Base-by-base conservation (phyloP, 164 flowering plant genomes). In the Brasenia schreberi region DNA sequence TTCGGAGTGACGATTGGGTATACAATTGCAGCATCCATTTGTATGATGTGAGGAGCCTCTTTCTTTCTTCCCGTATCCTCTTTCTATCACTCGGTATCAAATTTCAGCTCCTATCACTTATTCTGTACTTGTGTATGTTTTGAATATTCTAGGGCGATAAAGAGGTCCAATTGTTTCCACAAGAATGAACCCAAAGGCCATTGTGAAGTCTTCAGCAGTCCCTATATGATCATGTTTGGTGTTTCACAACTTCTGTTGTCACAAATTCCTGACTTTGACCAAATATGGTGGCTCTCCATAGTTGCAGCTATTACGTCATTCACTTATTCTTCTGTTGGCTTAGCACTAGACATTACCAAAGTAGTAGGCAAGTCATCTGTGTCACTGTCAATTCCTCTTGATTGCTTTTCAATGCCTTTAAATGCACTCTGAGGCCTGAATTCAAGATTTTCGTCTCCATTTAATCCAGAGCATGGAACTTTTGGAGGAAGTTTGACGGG, bases 261-360 rank as follows among this genome's bases (percentile, higher is more conserved):
- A 19, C 96, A 89, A 68, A 87, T 89, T 61, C 96, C 89, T 39
- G 89, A 85, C 66, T 89, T 89, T 68, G 84, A 84, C 82, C 87
- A 83, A 71, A 78, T 89, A 0, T 89, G 85, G 88, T 89, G 96
- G 92, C 88, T 89, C 67, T 89, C 97, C 5, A 83, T 85, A 61
- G 85, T 85, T 42, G 97, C 96, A 42, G 93, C 96, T 19, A 53
- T 84, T 58, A 87, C 87, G 93, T 87, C 96, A 52, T 85, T 87
- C 75, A 82, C 88, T 33, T 87, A 90, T 74, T 86, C 93, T 18
- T 9, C 77, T 2, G 82, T 82, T 23, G 92, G 94, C 19, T 83
- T 87, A 14, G 81, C 82, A 43, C 86, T 90, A 17, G 91, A 91
- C 33, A 69, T 90, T 45, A 79, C 75, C 63, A 74, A 86, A 80